phyloP scores from a whole-genome alignment of 2,329 filamentous ascomycete species.

The Fusarium sp. region DNA sequence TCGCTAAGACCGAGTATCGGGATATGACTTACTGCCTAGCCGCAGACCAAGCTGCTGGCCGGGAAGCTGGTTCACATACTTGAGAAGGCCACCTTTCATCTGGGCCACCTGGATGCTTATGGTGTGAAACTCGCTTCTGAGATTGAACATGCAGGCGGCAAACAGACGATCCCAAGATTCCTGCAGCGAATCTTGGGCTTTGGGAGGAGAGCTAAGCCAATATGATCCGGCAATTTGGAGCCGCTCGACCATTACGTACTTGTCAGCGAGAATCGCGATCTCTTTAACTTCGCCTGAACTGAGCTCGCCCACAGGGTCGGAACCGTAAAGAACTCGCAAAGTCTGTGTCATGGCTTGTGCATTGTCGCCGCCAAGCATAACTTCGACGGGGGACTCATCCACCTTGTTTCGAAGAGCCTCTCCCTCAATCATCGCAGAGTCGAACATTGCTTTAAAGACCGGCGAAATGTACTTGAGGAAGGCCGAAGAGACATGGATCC shows the following conservation, averaged over 20 bases:
- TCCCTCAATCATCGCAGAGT: not conserved
- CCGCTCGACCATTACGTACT: not conserved
- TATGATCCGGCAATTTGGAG: accelerated
- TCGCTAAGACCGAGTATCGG: too few relatives aligned
- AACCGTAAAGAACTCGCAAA: too few relatives aligned
- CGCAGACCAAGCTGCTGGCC: not conserved
- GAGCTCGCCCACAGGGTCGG: too few relatives aligned
- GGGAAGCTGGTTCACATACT: not conserved
- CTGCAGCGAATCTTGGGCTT: too few relatives aligned
- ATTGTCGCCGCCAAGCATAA: not conserved
- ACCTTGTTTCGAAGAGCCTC: accelerated
- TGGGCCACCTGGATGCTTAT: too few relatives aligned
- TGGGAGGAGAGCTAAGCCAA: not conserved
- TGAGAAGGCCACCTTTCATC: not conserved
- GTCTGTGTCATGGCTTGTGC: not conserved
- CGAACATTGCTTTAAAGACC: not conserved
- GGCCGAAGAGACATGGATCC: not conserved
- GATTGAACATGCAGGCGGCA: not conserved
- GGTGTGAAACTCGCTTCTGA: too few relatives aligned
- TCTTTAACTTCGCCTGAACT: too few relatives aligned
- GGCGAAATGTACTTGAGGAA: not conserved
- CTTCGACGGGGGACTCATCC: accelerated
- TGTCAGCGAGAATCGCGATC: not conserved
- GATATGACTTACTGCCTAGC: constrained; percentile 10
- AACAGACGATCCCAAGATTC: not conserved